Evolutionary conservation across 1,139 yeast species (phyloP).

Genomic region (Scheffersomyces insectosa): DNA sequence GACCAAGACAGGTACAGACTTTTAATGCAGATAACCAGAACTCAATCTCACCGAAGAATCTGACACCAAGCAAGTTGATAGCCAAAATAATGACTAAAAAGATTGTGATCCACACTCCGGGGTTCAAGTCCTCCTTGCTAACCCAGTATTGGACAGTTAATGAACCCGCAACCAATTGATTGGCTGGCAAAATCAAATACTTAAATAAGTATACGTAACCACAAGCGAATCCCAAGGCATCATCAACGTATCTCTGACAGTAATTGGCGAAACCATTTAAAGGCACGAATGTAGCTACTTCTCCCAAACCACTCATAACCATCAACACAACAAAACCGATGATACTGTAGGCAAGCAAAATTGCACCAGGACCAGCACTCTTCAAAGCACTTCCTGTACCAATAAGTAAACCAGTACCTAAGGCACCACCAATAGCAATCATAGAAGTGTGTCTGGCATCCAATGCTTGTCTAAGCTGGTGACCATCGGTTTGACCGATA

Average conservation of each 20-base stretch:
- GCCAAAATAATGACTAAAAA: constrained; percentile 45
- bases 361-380: constrained; percentile 69
- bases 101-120: constrained; percentile 62
- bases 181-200: constrained; percentile 66
- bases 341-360: constrained; percentile 58
- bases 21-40: constrained; percentile 64
- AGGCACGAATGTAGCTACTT: constrained; percentile 73
- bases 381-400: constrained; percentile 69
- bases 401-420: constrained; percentile 69
- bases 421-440: constrained; percentile 62
- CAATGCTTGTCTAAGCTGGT: constrained; percentile 57
- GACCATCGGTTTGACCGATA: constrained; percentile 44
- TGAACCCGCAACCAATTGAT: constrained; percentile 60
- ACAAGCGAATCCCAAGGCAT: constrained; percentile 73
- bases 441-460: constrained; percentile 73
- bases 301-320: constrained; percentile 74
- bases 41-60: constrained; percentile 67
- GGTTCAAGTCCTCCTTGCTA: constrained; percentile 43
- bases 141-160: constrained; percentile 66
- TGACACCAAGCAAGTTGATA: constrained; percentile 33
- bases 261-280: constrained; percentile 74
- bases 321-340: constrained; percentile 66
- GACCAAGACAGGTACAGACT: constrained; percentile 57
- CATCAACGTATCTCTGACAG: constrained; percentile 66
- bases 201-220: constrained; percentile 67